Conservation (phyloP, 345 rosid species). For the Acer campestre region DNA sequence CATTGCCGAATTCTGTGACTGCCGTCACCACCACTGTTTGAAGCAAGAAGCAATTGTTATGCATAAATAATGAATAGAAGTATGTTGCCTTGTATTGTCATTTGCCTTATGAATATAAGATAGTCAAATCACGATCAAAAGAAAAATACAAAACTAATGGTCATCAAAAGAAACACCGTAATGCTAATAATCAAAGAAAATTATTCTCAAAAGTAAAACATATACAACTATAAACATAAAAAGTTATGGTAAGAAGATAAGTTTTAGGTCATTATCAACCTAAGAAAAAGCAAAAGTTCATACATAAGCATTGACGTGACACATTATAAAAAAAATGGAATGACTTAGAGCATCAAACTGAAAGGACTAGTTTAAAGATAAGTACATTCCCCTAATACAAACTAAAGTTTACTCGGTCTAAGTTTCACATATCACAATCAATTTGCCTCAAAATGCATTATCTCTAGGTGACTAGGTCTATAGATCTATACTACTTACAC, state of each 20-base stretch:
- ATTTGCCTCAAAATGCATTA: background rate
- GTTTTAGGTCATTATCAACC: background rate
- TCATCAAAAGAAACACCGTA: background rate
- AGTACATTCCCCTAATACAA: background rate
- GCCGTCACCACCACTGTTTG: constrained; percentile 93
- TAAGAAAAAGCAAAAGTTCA: background rate
- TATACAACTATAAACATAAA: background rate
- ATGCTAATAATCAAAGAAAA: background rate
- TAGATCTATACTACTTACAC: background rate
- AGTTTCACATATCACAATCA: constrained; percentile 4
- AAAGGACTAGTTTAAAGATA: background rate
- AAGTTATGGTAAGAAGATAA: background rate
- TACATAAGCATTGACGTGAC: background rate
- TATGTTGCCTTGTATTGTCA: background rate
- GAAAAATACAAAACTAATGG: background rate
- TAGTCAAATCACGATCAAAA: background rate
- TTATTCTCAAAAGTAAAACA: background rate
- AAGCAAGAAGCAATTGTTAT: constrained; percentile 27
- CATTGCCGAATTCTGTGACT: constrained; percentile 83
- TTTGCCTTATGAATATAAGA: background rate
- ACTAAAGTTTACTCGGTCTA: background rate
- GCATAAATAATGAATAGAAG: background rate
- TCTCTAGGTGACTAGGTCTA: background rate
- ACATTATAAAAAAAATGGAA: background rate
- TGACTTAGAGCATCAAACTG: background rate